These are phyloP conservation scores for Marchantia polymorpha DNA, from an alignment of 225 moss, liverwort and hornwort species.

Conservation along the genomic window DNA sequence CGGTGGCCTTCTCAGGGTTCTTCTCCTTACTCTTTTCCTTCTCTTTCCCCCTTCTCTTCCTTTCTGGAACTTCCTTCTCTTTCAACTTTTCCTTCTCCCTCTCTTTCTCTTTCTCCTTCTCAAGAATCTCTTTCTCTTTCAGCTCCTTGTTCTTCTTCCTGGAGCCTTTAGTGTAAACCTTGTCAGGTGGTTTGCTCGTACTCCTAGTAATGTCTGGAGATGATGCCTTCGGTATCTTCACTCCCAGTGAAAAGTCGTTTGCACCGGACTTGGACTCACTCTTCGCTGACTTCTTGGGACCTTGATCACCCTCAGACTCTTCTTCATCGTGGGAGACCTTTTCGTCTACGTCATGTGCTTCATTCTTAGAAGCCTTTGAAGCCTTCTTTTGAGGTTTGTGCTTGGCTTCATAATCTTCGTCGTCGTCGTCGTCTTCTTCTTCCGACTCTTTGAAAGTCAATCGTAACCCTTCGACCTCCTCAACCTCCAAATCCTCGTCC, in stretches of 20 bases:
- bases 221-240: conserved; percentile 41
- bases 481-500: conserved; percentile 68
- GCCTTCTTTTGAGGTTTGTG: conserved; percentile 35
- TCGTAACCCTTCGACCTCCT: conserved; percentile 62
- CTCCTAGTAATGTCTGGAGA: conserved; percentile 49
- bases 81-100: conserved; percentile 32
- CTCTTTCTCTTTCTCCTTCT: conserved; percentile 31
- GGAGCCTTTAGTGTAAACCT: conserved; percentile 63
- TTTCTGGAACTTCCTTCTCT: conserved; percentile 36
- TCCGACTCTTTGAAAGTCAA: conserved; percentile 62
- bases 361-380: conserved; percentile 36
- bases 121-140: conserved; percentile 46
- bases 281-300: conserved; percentile 39
- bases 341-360: conserved; percentile 46
- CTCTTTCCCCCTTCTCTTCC: conserved; percentile 42
- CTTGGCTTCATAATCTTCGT: conserved; percentile 50
- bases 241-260: conserved; percentile 8
- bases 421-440: conserved; percentile 57
- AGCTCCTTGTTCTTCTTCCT: conserved; percentile 43
- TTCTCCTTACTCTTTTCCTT: conserved; percentile 20
- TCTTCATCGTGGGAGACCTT: conserved; percentile 50
- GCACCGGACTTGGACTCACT: conserved; percentile 20
- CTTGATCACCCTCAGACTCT: conserved; percentile 46
- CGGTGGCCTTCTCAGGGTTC: conserved; percentile 19
- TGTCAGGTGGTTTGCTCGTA: conserved; percentile 59